phyloP scores from a whole-genome alignment of 2,329 filamentous ascomycete species.

The Ampelomyces quisqualis region DNA sequence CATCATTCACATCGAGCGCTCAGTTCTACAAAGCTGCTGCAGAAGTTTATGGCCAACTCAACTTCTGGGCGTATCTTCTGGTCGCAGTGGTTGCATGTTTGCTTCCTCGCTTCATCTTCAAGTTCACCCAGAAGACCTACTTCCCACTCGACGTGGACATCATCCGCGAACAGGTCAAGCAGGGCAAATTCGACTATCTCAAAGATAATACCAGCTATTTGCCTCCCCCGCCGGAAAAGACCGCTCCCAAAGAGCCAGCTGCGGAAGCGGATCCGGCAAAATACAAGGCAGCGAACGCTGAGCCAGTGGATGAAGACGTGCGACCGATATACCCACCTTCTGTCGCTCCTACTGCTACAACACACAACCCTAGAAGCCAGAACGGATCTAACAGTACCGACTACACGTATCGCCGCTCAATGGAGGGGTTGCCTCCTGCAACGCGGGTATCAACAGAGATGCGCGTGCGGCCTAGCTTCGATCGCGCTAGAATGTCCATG shows the following conservation, averaged over 20 bases:
- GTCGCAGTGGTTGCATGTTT: slow-evolving; percentile 80
- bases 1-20: slow-evolving; percentile 58
- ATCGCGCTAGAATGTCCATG: slow-evolving; percentile 82
- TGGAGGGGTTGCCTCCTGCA: slow-evolving; percentile 33
- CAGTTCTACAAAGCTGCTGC: slow-evolving; percentile 74
- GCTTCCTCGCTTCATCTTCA: slow-evolving; percentile 82
- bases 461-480: slow-evolving; percentile 74
- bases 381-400: slow-evolving; percentile 94
- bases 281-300: slow-evolving; percentile 46
- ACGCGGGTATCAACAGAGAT: slow-evolving; percentile 35
- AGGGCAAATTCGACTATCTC: slow-evolving; percentile 79
- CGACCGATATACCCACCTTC: slow-evolving; percentile 93
- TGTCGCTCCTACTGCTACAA: slow-evolving; percentile 67
- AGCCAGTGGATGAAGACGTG: slow-evolving; percentile 74
- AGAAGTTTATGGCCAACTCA: slow-evolving; percentile 76
- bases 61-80: slow-evolving; percentile 84
- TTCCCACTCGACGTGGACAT: slow-evolving; percentile 92
- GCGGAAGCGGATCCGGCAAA: slow-evolving; percentile 55
- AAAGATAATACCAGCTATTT: slow-evolving; percentile 56
- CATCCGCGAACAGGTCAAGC: slow-evolving; percentile 83
- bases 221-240: slow-evolving; percentile 47
- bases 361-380: slow-evolving; percentile 76
- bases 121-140: slow-evolving; percentile 89
- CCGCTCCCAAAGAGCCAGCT: slow-evolving; percentile 57
- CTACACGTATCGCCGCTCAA: slow-evolving; percentile 61